Evolutionary conservation across 805 yeast species (phyloP).

Genomic region (Metschnikowia henanensis): DNA sequence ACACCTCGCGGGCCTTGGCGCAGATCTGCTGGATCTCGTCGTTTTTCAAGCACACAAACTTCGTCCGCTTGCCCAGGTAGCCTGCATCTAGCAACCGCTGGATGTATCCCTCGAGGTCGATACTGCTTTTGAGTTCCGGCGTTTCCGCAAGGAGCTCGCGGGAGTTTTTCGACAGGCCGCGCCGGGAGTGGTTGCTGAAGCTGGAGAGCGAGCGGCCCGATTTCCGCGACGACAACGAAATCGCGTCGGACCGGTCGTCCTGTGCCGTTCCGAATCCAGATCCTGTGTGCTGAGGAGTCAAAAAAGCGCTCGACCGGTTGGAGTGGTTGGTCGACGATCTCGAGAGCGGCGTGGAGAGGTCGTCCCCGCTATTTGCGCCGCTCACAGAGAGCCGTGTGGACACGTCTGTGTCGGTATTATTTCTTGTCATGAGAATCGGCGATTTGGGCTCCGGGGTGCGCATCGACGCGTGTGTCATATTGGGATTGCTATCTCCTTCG

Average conservation of each 20-base stretch:
- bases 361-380: conserved; percentile 16
- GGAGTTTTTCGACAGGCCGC: conserved; percentile 14
- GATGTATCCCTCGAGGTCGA: conserved; percentile 81
- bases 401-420: conserved; percentile 38
- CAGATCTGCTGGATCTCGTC: conserved; percentile 83
- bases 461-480: conserved; percentile 43
- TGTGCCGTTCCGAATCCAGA: conserved; percentile 4
- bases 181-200: conserved; percentile 14
- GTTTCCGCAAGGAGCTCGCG: conserved; percentile 13
- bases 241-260: conserved; percentile 20
- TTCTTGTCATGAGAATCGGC: conserved; percentile 63
- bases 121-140: conserved; percentile 19
- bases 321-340: conserved; percentile 21
- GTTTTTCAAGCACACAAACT: conserved; percentile 83
- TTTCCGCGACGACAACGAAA: conserved; percentile 16
- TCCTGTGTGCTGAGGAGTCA: conserved; percentile 22
- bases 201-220: conserved; percentile 20
- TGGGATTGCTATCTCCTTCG: conserved; percentile 1
- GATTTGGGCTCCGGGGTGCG: conserved; percentile 67
- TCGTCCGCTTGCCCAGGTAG: conserved; percentile 90
- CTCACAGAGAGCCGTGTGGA: conserved; percentile 10
- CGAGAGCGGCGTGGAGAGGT: conserved; percentile 21
- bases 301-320: conserved; percentile 14
- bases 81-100: conserved; percentile 95
- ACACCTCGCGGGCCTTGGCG: conserved; percentile 83